phyloP scores from a whole-genome alignment of 257 asterid species.

The Lycium ferocissimum region DNA sequence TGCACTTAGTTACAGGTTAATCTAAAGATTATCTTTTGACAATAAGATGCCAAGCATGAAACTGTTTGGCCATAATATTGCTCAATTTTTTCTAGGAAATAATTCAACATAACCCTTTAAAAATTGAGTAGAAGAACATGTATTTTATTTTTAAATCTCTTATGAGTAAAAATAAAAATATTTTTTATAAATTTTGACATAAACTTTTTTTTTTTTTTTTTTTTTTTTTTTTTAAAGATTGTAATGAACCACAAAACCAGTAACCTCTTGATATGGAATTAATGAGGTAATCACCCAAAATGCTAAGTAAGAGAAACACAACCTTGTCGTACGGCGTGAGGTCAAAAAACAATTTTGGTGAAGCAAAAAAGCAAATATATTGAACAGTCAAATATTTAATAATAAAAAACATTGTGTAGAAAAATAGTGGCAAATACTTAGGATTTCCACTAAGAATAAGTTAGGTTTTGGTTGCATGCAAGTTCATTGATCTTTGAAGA shows the following conservation, averaged over 20 bases:
- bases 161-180: too few species aligned
- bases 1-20: not conserved
- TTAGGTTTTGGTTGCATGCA: constrained; percentile 29
- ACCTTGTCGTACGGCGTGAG: constrained; percentile 27
- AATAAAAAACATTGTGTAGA: not conserved
- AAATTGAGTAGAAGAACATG: not conserved
- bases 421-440: constrained; percentile 18
- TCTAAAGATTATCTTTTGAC: constrained; percentile 8
- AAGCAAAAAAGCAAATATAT: constrained; percentile 10
- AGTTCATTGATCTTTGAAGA: constrained; percentile 30
- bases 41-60: not conserved
- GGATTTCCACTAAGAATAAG: constrained; percentile 28
- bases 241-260: too few species aligned
- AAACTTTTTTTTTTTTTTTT: too few species aligned
- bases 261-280: too few species aligned
- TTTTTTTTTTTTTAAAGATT: too few species aligned
- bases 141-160: not conserved
- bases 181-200: not conserved
- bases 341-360: constrained; percentile 29
- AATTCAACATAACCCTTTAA: not conserved
- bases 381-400: not conserved
- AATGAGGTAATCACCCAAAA: constrained; percentile 14
- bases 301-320: constrained; percentile 26
- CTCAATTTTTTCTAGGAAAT: not conserved
- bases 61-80: not conserved